Conservation (phyloP, 1,284 basidiomycete species). For the Pulveroboletus sp. region DNA sequence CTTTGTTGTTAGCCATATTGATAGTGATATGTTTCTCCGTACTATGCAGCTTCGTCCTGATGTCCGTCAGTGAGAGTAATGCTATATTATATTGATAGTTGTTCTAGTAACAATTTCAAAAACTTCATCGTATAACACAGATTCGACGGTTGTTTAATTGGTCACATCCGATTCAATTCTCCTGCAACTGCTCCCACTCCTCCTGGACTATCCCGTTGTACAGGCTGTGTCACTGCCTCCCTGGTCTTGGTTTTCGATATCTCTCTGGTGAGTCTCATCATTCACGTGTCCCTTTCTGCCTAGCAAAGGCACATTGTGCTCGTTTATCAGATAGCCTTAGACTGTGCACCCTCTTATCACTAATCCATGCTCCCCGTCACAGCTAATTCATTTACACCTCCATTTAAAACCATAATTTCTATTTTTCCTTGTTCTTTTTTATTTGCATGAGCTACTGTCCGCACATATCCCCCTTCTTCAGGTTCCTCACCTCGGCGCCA, state of each 20-base stretch:
- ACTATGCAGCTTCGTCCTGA: no score
- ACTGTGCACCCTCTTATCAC: slow-evolving; percentile 15
- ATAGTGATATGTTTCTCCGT: no score
- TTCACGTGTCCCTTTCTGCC: slow-evolving; percentile 38
- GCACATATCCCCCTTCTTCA: slow-evolving; percentile 2
- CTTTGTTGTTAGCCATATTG: background rate
- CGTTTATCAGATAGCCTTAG: slow-evolving; percentile 28
- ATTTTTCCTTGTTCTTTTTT: slow-evolving; percentile 23
- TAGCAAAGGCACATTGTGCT: slow-evolving; percentile 28
- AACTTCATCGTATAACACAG: no score
- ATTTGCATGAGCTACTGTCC: slow-evolving; percentile 28
- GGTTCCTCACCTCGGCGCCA: slow-evolving; percentile 14
- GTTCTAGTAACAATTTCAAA: no score
- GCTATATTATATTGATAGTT: no score
- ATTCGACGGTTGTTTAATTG: no score
- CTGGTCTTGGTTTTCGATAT: slow-evolving; percentile 29
- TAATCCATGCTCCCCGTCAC: slow-evolving; percentile 23
- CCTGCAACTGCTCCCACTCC: no score
- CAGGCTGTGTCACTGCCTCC: slow-evolving; percentile 5
- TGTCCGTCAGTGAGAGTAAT: no score
- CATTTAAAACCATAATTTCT: slow-evolving; percentile 34
- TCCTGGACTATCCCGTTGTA: slow-evolving; percentile 8
- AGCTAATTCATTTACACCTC: slow-evolving; percentile 37
- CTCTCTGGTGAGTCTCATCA: slow-evolving; percentile 32
- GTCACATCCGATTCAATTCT: no score